These are phyloP conservation scores for Calocybe indica DNA, from an alignment of 768 basidiomycete species.

Conservation along the genomic window DNA sequence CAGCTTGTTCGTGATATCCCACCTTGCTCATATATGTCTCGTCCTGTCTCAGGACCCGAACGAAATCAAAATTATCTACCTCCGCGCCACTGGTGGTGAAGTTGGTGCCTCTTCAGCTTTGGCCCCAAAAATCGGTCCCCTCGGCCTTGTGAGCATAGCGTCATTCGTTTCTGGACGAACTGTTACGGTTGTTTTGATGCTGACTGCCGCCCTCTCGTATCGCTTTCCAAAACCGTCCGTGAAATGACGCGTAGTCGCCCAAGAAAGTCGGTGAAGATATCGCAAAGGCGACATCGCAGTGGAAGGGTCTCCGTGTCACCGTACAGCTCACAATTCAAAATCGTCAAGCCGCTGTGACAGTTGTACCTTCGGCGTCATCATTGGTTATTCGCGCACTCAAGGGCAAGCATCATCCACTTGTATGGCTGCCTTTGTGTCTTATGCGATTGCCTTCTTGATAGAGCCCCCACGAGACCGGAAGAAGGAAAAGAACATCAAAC, in stretches of 20 bases:
- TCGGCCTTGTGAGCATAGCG: slow-evolving; percentile 79
- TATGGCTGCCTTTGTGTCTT: neutral
- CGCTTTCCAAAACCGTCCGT: no score
- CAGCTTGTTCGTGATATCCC: neutral
- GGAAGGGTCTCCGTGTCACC: slow-evolving; percentile 99
- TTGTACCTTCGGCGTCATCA: slow-evolving; percentile 95
- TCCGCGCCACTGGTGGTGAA: slow-evolving; percentile 98
- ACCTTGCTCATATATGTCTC: slow-evolving; percentile 3
- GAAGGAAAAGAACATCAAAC: slow-evolving; percentile 99
- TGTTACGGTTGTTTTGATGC: slow-evolving; percentile 8
- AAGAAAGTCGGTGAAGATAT: slow-evolving; percentile 99
- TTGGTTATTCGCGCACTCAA: slow-evolving; percentile 98
- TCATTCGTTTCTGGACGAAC: neutral
- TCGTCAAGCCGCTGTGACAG: slow-evolving; percentile 95
- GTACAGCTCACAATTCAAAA: slow-evolving; percentile 99
- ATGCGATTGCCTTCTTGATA: slow-evolving; percentile 22
- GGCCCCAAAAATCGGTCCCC: slow-evolving; percentile 99
- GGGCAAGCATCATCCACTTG: slow-evolving; percentile 46
- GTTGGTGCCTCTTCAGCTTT: slow-evolving; percentile 98
- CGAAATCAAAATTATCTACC: slow-evolving; percentile 99
- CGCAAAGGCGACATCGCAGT: slow-evolving; percentile 94
- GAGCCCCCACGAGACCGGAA: slow-evolving; percentile 99
- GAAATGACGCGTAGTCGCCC: slow-evolving; percentile 62
- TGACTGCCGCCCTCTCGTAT: no score
- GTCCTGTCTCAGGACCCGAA: slow-evolving; percentile 71